Conservation (phyloP, 352 stramenopile species). For the Phytophthora idaei region DNA sequence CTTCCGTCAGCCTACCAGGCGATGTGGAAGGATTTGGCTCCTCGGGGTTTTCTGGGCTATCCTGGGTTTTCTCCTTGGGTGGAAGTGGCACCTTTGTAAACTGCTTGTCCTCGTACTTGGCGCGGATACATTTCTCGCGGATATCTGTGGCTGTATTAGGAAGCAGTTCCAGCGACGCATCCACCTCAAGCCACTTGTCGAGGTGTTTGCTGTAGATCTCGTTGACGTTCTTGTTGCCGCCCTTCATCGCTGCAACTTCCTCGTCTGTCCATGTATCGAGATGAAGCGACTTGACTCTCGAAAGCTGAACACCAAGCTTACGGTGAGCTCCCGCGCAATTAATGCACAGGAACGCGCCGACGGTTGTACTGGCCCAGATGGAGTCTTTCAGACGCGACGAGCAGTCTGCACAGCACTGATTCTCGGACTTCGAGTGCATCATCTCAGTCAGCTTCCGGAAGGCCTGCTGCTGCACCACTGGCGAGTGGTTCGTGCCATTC, state of each 20-base stretch:
- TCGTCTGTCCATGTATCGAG: constrained; percentile 81
- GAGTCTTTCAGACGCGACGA: constrained; percentile 67
- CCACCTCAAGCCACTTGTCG: constrained; percentile 57
- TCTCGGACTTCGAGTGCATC: constrained; percentile 59
- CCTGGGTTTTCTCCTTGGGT: constrained; percentile 55
- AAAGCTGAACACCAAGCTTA: constrained; percentile 95
- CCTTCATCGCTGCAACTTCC: constrained; percentile 72
- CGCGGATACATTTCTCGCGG: constrained; percentile 62
- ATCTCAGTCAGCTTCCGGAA: constrained; percentile 69
- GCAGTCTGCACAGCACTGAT: constrained; percentile 86
- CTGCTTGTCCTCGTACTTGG: constrained; percentile 73
- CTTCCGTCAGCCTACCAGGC: constrained; percentile 6
- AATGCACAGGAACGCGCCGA: constrained; percentile 96
- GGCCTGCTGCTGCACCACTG: constrained; percentile 41
- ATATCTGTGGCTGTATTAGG: constrained; percentile 44
- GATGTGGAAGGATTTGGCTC: constrained; percentile 31
- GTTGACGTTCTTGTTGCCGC: constrained; percentile 71
- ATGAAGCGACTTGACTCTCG: constrained; percentile 82
- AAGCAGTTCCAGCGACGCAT: constrained; percentile 44
- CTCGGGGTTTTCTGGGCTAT: constrained; percentile 58
- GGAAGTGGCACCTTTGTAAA: constrained; percentile 59
- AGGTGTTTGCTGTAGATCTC: constrained; percentile 64
- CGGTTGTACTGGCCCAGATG: constrained; percentile 94
- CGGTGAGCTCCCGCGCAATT: constrained; percentile 95
- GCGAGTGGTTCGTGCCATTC: constrained; percentile 23